These are phyloP conservation scores for Chamaecyparis obtusa DNA, from an alignment of 75 land plant species.

Conservation along the genomic window DNA sequence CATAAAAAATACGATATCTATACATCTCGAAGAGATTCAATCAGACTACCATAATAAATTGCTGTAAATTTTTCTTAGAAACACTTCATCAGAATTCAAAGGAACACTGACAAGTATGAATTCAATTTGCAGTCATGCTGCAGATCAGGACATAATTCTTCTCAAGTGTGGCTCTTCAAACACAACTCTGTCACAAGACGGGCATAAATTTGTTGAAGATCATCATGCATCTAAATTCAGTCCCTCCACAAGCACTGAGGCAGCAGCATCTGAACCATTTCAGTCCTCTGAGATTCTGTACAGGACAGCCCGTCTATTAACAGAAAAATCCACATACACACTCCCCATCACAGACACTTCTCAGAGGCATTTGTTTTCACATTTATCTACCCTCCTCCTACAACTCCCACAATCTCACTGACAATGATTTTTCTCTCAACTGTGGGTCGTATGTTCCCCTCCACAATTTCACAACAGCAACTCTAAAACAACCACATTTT, in stretches of 20 bases:
- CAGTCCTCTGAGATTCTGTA: neutral
- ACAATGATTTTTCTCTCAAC: too few species aligned
- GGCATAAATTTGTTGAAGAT: neutral
- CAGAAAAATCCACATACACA: neutral
- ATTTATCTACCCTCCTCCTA: neutral
- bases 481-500: neutral
- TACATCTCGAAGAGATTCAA: too few species aligned
- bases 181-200: neutral
- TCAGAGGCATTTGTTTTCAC: neutral
- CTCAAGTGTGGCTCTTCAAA: neutral
- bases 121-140: too few species aligned
- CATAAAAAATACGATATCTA: too few species aligned
- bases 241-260: neutral
- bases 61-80: too few species aligned
- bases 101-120: too few species aligned
- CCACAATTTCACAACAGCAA: neutral
- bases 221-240: neutral
- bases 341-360: too few species aligned
- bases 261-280: neutral
- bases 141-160: neutral
- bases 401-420: neutral
- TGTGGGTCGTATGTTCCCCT: neutral
- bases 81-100: too few species aligned
- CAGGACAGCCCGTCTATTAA: neutral
- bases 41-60: too few species aligned